A percentile compares a stretch with the other conserved stretches of the same genome.
phyloP scores from a whole-genome alignment of 2,329 filamentous ascomycete species.

The Cordyceps tenuipes region DNA sequence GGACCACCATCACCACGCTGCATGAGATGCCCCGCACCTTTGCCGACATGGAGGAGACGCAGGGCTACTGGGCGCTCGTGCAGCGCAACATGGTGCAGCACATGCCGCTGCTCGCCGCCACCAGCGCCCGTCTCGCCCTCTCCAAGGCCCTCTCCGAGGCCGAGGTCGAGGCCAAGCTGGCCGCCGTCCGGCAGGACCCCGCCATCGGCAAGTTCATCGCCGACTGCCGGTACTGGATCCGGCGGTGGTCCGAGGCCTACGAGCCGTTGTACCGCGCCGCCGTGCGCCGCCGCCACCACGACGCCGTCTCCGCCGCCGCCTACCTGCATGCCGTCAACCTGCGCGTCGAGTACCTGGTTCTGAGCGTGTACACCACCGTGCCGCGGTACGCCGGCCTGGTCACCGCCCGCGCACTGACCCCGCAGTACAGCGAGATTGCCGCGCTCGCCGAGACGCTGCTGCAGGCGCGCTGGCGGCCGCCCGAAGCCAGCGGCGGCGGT shows the following conservation, averaged over 20 bases:
- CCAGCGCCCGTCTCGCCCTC: conserved; percentile 24
- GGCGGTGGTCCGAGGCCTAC: conserved; percentile 32
- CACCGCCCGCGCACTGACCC: conserved; percentile 30
- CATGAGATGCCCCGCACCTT: conserved; percentile 27
- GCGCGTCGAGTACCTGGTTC: conserved; percentile 34
- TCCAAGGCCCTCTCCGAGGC: conserved; percentile 19
- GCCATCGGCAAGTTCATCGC: conserved; percentile 25
- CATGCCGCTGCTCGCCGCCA: conserved; percentile 26
- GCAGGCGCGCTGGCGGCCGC: conserved; percentile 18
- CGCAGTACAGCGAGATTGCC: conserved; percentile 35
- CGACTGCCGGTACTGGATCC: conserved; percentile 30
- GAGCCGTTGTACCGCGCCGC: conserved; percentile 26
- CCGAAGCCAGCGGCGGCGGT: no score
- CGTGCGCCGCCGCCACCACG: conserved; percentile 15
- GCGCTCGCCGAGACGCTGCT: conserved; percentile 30
- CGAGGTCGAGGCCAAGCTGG: conserved; percentile 24
- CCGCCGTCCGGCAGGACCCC: conserved; percentile 23
- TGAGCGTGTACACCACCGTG: conserved; percentile 30
- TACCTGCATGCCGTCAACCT: conserved; percentile 33
- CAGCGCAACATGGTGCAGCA: conserved; percentile 30
- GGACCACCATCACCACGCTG: conserved; percentile 22
- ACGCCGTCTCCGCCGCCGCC: conserved; percentile 12
- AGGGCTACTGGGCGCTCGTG: conserved; percentile 30
- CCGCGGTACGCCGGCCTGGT: conserved; percentile 30
- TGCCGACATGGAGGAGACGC: conserved; percentile 25